A percentile compares a stretch with the other conserved stretches of the same genome.
Evolutionary conservation across 345 rosid genomes (phyloP).

Genomic region (Erysimum cheiranthoides): DNA sequence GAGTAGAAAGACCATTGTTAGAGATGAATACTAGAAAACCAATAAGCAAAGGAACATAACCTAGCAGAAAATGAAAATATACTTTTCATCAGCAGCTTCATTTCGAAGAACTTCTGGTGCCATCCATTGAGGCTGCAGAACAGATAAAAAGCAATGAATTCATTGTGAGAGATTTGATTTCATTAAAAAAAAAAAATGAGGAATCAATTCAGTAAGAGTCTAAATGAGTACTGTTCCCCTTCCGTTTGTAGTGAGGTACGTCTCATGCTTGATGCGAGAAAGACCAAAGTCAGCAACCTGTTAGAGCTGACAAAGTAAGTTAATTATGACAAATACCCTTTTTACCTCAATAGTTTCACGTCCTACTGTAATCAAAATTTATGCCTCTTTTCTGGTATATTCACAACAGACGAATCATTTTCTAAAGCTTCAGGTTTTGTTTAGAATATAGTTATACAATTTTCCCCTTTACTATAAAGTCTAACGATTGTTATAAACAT

Average conservation of each 20-base stretch:
- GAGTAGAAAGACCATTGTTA: slow-evolving; percentile 9
- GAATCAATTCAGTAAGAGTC: slow-evolving; percentile 6
- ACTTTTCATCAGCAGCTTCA: slow-evolving; percentile 95
- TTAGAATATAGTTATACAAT: neutral
- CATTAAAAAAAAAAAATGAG: slow-evolving; percentile 5
- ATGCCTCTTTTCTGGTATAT: slow-evolving; percentile 12
- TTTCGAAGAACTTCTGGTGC: slow-evolving; percentile 97
- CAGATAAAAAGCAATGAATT: slow-evolving; percentile 24
- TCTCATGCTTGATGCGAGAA: slow-evolving; percentile 90
- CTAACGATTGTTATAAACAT: slow-evolving; percentile 13
- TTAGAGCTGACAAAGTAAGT: slow-evolving; percentile 31
- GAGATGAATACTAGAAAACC: neutral
- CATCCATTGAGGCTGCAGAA: slow-evolving; percentile 98
- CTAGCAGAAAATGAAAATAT: slow-evolving; percentile 41
- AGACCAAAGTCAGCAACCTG: slow-evolving; percentile 99
- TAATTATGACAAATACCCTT: slow-evolving; percentile 14
- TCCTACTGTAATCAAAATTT: neutral
- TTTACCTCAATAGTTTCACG: slow-evolving; percentile 9
- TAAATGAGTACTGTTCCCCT: slow-evolving; percentile 76
- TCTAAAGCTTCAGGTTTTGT: neutral
- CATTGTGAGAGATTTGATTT: slow-evolving; percentile 17
- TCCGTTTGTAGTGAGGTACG: slow-evolving; percentile 80
- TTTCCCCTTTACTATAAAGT: slow-evolving; percentile 13
- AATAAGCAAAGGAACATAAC: slow-evolving; percentile 19
- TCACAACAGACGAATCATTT: slow-evolving; percentile 4